These are phyloP conservation scores for Flaveria bidentis DNA, from an alignment of 129 eudicot species.

Conservation along the genomic window DNA sequence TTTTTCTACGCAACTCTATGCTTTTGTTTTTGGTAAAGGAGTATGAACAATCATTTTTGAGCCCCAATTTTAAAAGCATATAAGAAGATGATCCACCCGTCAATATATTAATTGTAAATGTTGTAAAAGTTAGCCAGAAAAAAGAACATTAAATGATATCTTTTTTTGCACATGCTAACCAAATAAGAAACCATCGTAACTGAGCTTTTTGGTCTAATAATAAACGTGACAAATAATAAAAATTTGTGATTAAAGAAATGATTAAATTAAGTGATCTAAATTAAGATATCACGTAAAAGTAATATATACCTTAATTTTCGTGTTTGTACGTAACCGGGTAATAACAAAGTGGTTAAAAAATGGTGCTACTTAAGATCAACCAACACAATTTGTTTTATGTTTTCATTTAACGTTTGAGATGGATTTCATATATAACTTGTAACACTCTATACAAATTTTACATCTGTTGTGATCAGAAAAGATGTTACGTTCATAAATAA, in stretches of 20 bases:
- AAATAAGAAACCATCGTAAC: not conserved
- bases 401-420: too few species aligned
- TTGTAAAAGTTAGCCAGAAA: not conserved
- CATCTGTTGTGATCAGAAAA: too few species aligned
- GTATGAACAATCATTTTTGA: not conserved
- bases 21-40: not conserved
- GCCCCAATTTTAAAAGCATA: not conserved
- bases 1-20: not conserved
- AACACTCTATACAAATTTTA: too few species aligned
- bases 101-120: not conserved
- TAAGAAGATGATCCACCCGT: not conserved
- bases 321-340: too few species aligned
- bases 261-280: not conserved
- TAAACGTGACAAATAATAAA: conserved; percentile 4
- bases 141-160: too few species aligned
- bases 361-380: too few species aligned
- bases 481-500: too few species aligned
- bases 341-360: too few species aligned
- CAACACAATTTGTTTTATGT: too few species aligned
- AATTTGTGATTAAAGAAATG: not conserved
- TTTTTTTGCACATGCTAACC: not conserved
- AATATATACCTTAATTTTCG: too few species aligned
- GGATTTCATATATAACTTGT: too few species aligned
- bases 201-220: not conserved
- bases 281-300: too few species aligned